phyloP scores from a whole-genome alignment of 2,329 filamentous ascomycete genomes.

The Fulvia fulva region DNA sequence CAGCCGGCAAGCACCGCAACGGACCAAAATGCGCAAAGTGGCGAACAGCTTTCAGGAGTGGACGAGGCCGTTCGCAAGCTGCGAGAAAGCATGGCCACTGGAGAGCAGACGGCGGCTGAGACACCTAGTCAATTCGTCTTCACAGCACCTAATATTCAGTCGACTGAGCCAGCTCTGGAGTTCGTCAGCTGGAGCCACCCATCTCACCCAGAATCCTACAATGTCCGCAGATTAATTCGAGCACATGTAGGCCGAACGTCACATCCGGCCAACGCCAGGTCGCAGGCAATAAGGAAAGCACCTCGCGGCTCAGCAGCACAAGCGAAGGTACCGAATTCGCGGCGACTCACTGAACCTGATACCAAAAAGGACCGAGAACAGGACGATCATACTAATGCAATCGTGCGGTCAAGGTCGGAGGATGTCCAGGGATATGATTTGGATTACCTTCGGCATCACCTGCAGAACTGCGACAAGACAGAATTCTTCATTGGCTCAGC shows the following conservation, averaged over 20 bases:
- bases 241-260: not conserved
- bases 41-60: not conserved
- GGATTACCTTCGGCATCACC: not conserved
- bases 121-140: not conserved
- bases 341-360: not conserved
- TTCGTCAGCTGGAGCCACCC: not conserved
- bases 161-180: not conserved
- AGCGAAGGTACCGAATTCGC: not conserved
- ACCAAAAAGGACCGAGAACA: not conserved
- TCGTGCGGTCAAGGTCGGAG: not conserved
- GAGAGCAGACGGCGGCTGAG: not conserved
- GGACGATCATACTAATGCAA: not conserved
- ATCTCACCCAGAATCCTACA: not conserved
- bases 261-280: not conserved
- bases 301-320: not conserved
- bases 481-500: not conserved
- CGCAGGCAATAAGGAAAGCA: not conserved
- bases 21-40: not conserved
- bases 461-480: not conserved
- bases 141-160: not conserved
- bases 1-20: not conserved
- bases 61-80: not conserved
- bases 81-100: not conserved
- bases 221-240: not conserved
- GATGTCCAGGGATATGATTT: not conserved